Base-by-base conservation (phyloP, 176 grass and related monocot genomes). In the Bothriochloa decipiens region DNA sequence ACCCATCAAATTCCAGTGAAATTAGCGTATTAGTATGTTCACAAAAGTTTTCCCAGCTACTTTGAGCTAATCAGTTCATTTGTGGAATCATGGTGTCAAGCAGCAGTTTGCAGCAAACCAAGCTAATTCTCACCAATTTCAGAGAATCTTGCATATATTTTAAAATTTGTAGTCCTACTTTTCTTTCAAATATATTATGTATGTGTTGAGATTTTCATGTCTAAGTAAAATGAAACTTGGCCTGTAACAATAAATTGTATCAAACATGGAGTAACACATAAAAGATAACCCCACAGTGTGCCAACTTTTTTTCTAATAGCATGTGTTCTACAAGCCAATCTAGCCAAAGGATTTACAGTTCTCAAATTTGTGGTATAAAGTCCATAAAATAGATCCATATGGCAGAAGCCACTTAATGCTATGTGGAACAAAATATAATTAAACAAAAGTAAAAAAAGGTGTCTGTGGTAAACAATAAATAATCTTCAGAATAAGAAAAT, bases 371-470 rank as follows among this genome's bases (percentile, higher is more conserved):
- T 52, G 67, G 29, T 78, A 70, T 46, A 63, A 10, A 17, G 61
- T 47, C 9, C 50, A 64, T 35, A 46, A 47, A 65, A 28, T 5
- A 49, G 33, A 77, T 43, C 36, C 33, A 20, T n/a, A 77, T 33
- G 15, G 40, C 35, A 60, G 46, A 17, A 65, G 52, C 73, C 55
- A 41, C 16, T 29, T 65, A 71, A 65, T 28, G 20, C 25, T 52
- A 65, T 1, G 18, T 35, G 78, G 16, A 73, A 65, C 23, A 65
- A 80, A 7, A 27, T 65, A 26, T n/a, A 20, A 62, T n/a, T 70
- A 62, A 35, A 43, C 64, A 65, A 14, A 37, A 72, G 43, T 40
- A 86, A 80, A 73, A 80, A 64, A 14, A 11, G 26, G 26, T 36
- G 20, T 8, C 29, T 22, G n/a, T 63, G 3, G 77, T 72, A 86